These are phyloP conservation scores for Boechera retrofracta DNA, from an alignment of 345 rosid genomes.

Conservation along the genomic window DNA sequence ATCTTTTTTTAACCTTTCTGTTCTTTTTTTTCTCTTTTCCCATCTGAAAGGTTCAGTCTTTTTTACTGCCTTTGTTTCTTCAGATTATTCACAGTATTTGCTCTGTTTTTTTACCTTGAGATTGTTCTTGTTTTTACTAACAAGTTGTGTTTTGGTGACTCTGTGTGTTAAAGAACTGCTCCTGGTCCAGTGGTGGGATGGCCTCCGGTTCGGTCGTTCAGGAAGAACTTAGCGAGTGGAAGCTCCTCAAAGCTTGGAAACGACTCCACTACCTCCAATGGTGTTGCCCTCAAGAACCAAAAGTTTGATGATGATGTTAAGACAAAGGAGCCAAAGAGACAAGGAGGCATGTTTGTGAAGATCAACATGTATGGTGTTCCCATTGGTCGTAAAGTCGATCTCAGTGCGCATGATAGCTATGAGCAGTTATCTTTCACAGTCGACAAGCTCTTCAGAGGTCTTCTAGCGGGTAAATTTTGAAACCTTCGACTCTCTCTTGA, in stretches of 20 bases:
- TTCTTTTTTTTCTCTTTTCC: not conserved
- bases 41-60: conserved; percentile 10
- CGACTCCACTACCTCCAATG: conserved; percentile 59
- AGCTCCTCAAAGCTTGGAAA: conserved; percentile 62
- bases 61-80: conserved; percentile 12
- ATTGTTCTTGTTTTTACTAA: not conserved
- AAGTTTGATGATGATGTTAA: conserved; percentile 42
- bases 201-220: conserved; percentile 93
- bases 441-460: conserved; percentile 92
- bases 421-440: conserved; percentile 80
- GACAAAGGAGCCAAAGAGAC: conserved; percentile 24
- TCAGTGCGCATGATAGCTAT: conserved; percentile 77
- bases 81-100: not conserved
- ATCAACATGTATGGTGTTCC: conserved; percentile 98
- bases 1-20: conserved; percentile 1
- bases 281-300: conserved; percentile 47
- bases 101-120: conserved; percentile 10
- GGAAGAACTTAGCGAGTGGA: conserved; percentile 82
- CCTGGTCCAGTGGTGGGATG: conserved; percentile 98
- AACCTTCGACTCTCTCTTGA: conserved; percentile 2
- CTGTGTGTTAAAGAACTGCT: conserved; percentile 64
- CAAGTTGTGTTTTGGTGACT: conserved; percentile 26
- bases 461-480: conserved; percentile 74
- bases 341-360: conserved; percentile 79
- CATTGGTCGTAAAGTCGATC: conserved; percentile 97